These are phyloP conservation scores for Sonneratia caseolaris DNA, from an alignment of 345 rosid species.

Conservation along the genomic window DNA sequence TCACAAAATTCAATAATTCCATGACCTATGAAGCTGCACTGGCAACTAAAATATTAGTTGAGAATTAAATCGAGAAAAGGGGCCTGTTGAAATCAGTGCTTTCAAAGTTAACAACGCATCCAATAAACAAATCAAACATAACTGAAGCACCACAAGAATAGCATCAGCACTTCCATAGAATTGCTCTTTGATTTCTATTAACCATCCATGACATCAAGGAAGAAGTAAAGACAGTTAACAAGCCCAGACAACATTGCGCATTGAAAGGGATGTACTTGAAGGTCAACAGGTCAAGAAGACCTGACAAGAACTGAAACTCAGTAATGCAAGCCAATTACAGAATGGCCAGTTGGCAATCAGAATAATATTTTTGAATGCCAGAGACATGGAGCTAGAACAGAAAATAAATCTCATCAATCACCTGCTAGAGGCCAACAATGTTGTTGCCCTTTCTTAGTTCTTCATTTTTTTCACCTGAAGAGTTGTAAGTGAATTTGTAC, in stretches of 20 bases:
- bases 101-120: neutral
- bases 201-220: neutral
- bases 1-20: slow-evolving; percentile 80
- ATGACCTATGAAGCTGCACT: slow-evolving; percentile 88
- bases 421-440: slow-evolving; percentile 94
- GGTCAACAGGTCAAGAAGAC: neutral
- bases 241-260: neutral
- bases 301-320: neutral
- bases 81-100: neutral
- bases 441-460: slow-evolving; percentile 70
- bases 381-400: neutral
- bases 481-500: slow-evolving; percentile 5
- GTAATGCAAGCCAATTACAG: neutral
- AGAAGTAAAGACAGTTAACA: neutral
- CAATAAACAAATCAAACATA: neutral
- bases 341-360: neutral
- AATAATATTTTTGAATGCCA: neutral
- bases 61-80: neutral
- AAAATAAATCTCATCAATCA: slow-evolving; percentile 10
- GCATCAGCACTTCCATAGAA: neutral
- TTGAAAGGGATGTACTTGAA: neutral
- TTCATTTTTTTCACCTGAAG: slow-evolving; percentile 54
- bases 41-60: slow-evolving; percentile 11
- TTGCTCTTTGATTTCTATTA: neutral
- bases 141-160: neutral